Base-by-base conservation (phyloP, 768 basidiomycete species). In the Hygrocybe punicea region DNA sequence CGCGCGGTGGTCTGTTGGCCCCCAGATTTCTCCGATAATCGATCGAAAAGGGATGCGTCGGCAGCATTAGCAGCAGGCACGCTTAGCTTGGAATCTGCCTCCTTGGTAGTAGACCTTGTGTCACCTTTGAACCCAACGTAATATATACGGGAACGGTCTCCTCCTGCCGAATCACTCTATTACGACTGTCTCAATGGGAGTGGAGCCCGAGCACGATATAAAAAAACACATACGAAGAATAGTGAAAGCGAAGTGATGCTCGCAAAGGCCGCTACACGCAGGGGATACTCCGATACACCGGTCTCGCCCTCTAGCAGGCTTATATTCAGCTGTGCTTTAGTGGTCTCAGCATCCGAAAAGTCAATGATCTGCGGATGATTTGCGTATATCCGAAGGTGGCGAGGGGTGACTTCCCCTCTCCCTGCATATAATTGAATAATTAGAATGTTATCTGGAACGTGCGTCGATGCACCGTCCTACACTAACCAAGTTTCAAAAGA, bases 81-180 rank as follows among this genome's bases (percentile, higher is more conserved):
- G 64, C 85, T 87, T 49, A 87, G 76, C 67, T 81, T 84, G 47
- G 79, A 81, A 35, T 78, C 78, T n/a, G 73, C 79, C 53, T 88
- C 86, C 60, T 81, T 84, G 61, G 78, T 77, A 16, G 71, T 68
- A 16, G 77, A 75, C 53, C 78, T 75, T 47, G 78, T 75, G 60
- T 91, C 87, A 40, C 91, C 92, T 67, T 84, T 88, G 77, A 94
- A 94, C 17, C 91, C 91, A 42, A 93, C 65, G 64, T 85, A 94
- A 66, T 87, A 94, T 36, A 93, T 70, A 23, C 87, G 74, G 3
- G 87, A 82, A 16, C 72, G 60, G 6, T 89, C 86, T 24, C 79
- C 86, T 5, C 87, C 89, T 4, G 76, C 77, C 2, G 89, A 76
- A 40, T 91, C 83, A 53, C 82, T 83, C 89, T 91, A 60, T 24